A percentile compares a stretch with the other conserved stretches of the same genome.
Conservation (phyloP, 202 grass and related monocot species). For the Hordeum pubiflorum region DNA sequence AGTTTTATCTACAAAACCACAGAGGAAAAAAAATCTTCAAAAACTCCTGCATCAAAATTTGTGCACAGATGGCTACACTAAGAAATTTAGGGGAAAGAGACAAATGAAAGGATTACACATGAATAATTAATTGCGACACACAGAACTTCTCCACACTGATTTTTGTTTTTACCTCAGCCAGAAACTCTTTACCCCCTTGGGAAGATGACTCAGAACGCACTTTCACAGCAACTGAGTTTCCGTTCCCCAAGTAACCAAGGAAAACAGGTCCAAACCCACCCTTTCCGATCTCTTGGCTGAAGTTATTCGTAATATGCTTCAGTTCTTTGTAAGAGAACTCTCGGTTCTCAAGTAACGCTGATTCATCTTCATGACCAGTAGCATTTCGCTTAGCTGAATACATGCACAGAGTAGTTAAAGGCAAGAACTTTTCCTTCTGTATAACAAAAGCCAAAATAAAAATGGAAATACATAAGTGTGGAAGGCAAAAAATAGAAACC, state of each 20-base stretch:
- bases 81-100: not conserved
- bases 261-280: slow-evolving; percentile 36
- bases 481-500: not conserved
- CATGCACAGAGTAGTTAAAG: not conserved
- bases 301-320: slow-evolving; percentile 36
- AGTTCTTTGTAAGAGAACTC: slow-evolving; percentile 39
- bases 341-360: slow-evolving; percentile 10
- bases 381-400: slow-evolving; percentile 8
- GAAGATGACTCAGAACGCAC: slow-evolving; percentile 24
- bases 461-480: not conserved
- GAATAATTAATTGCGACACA: not conserved
- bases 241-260: slow-evolving; percentile 29
- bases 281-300: slow-evolving; percentile 26
- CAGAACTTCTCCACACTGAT: not conserved
- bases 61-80: not conserved
- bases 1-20: not conserved
- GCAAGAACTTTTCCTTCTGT: not conserved
- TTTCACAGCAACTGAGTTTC: slow-evolving; percentile 34
- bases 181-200: slow-evolving; percentile 32
- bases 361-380: slow-evolving; percentile 5
- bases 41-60: not conserved
- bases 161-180: slow-evolving; percentile 33
- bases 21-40: not conserved
- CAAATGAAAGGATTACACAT: not conserved
- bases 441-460: not conserved